Evolutionary conservation across 2,329 filamentous ascomycete genomes (phyloP).

Genomic region (Magnaporthiopsis incrustans): DNA sequence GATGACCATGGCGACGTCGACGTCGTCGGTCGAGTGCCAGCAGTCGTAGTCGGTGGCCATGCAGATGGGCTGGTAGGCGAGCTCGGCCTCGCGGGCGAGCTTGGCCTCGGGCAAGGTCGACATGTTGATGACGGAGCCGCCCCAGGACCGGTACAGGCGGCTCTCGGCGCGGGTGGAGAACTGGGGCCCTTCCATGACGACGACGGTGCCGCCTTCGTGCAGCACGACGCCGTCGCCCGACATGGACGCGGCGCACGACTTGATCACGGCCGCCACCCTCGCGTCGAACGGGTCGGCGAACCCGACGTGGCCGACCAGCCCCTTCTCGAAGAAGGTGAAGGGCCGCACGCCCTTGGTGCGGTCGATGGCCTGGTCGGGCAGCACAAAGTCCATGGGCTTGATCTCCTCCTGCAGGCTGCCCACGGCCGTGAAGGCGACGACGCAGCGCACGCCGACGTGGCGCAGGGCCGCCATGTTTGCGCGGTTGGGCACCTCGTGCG

Average conservation of each 20-base stretch:
- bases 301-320: constrained; percentile 86
- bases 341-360: constrained; percentile 91
- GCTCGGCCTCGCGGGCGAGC: constrained; percentile 90
- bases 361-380: constrained; percentile 95
- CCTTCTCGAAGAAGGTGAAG: constrained; percentile 92
- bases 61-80: constrained; percentile 96
- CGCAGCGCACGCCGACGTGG: constrained; percentile 76
- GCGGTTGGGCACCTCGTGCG: constrained; percentile 88
- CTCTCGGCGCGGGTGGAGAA: constrained; percentile 96
- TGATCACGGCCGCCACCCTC: constrained; percentile 66
- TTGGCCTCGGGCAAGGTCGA: constrained; percentile 91
- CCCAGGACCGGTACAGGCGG: constrained; percentile 90
- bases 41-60: constrained; percentile 99
- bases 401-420: constrained; percentile 88
- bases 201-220: constrained; percentile 74
- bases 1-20: constrained; percentile 96
- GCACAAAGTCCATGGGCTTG: constrained; percentile 90
- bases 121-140: constrained; percentile 97
- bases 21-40: constrained; percentile 78
- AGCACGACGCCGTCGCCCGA: constrained; percentile 77
- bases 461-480: constrained; percentile 98
- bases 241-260: constrained; percentile 64
- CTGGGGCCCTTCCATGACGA: constrained; percentile 99
- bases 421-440: constrained; percentile 93
- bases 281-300: constrained; percentile 94